These are phyloP conservation scores for Neonothopanus nambi DNA, from an alignment of 1,284 basidiomycete genomes.

Conservation along the genomic window DNA sequence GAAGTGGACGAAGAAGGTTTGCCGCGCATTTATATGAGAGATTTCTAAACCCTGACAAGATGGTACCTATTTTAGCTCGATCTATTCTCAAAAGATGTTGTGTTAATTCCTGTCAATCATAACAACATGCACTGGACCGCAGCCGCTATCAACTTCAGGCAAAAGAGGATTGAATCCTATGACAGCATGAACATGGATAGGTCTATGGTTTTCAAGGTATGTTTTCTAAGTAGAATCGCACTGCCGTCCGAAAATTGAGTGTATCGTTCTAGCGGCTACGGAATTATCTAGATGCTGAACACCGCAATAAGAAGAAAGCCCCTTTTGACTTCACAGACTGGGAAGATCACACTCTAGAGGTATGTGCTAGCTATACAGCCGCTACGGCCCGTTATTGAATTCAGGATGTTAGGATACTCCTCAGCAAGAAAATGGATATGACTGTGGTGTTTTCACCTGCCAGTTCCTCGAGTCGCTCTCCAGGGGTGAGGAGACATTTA, in stretches of 20 bases:
- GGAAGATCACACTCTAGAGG: constrained; percentile 67
- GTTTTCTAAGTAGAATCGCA: constrained; percentile 23
- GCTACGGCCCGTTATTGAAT: not conserved
- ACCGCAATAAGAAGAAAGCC: constrained; percentile 83
- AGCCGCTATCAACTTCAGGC: constrained; percentile 87
- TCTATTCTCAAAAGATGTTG: constrained; percentile 86
- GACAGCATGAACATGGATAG: constrained; percentile 84
- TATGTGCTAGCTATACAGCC: constrained; percentile 30
- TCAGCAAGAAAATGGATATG: constrained; percentile 90
- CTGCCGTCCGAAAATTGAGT: constrained; percentile 1
- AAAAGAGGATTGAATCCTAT: constrained; percentile 92
- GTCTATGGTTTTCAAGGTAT: constrained; percentile 66
- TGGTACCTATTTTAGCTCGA: constrained; percentile 83
- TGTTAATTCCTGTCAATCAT: constrained; percentile 92
- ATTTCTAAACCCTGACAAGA: too few species aligned
- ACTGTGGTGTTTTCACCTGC: constrained; percentile 96
- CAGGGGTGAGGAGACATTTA: constrained; percentile 76
- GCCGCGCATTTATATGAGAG: constrained; percentile 23
- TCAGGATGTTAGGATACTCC: constrained; percentile 62
- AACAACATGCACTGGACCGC: constrained; percentile 94
- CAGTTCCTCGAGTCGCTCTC: constrained; percentile 89
- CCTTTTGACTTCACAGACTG: constrained; percentile 85
- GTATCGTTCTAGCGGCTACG: constrained; percentile 59
- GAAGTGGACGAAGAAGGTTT: constrained; percentile 95
- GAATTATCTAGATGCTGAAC: constrained; percentile 80